phyloP scores from a whole-genome alignment of 2,329 filamentous ascomycete genomes.

The Cladophialophora bantiana region DNA sequence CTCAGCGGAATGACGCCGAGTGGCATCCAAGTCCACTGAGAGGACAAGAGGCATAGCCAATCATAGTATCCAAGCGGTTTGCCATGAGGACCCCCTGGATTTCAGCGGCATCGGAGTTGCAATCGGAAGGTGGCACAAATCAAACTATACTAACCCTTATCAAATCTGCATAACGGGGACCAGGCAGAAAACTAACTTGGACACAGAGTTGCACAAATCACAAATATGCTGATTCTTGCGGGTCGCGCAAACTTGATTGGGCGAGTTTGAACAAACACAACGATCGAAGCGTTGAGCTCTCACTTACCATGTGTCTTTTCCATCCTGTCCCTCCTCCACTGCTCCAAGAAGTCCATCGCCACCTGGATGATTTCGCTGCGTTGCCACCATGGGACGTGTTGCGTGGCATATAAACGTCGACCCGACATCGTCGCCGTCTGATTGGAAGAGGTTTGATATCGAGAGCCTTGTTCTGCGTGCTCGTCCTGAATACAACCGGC shows the following conservation, averaged over 20 bases:
- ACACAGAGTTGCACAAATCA: background rate
- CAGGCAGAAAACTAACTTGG: background rate
- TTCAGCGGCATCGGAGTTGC: constrained; percentile 10
- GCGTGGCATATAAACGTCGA: constrained; percentile 21
- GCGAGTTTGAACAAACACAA: background rate
- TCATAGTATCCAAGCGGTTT: background rate
- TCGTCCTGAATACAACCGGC: no score
- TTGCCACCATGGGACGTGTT: constrained; percentile 29
- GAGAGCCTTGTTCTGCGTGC: constrained; percentile 1
- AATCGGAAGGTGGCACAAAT: constrained; percentile 7
- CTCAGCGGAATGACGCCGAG: constrained; percentile 19
- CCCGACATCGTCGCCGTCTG: constrained; percentile 20
- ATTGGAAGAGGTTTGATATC: background rate
- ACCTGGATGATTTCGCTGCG: constrained; percentile 30
- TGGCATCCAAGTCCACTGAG: background rate
- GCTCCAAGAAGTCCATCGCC: constrained; percentile 26
- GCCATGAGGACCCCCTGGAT: background rate
- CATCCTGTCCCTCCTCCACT: constrained; percentile 27
- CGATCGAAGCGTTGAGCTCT: background rate
- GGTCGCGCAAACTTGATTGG: background rate
- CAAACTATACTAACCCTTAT: background rate
- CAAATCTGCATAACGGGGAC: background rate
- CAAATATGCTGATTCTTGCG: constrained; percentile 11
- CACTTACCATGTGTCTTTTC: constrained; percentile 22
- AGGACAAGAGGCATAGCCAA: background rate